Evolutionary conservation across 805 yeast genomes (phyloP).

Genomic region (Ogataea kodamae): DNA sequence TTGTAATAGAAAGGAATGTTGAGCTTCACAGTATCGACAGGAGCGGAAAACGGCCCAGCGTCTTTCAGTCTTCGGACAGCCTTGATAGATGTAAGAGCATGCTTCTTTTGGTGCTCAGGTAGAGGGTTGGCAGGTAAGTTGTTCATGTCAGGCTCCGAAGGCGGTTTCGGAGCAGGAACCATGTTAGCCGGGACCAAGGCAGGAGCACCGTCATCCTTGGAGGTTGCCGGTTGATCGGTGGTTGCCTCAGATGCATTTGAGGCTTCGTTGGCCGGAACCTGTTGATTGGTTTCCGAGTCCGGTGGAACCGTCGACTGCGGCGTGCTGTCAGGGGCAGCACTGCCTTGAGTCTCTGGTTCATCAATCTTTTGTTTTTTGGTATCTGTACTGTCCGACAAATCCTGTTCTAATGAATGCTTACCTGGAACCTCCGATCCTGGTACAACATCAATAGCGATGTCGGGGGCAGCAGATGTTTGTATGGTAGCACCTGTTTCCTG

Average conservation of each 20-base stretch:
- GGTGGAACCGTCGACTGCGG: too few relatives aligned
- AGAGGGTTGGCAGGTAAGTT: constrained; percentile 64
- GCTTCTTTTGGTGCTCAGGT: constrained; percentile 81
- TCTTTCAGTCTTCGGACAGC: constrained; percentile 89
- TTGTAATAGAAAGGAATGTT: constrained; percentile 90
- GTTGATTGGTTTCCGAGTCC: too few relatives aligned
- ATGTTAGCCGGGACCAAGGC: constrained; percentile 28
- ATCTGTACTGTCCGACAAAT: constrained; percentile 9
- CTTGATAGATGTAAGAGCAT: constrained; percentile 72
- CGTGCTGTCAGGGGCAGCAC: not conserved
- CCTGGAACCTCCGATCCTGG: constrained; percentile 9
- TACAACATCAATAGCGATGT: constrained; percentile 13
- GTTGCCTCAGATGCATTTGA: not conserved
- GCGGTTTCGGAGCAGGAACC: constrained; percentile 73
- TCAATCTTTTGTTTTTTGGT: constrained; percentile 13
- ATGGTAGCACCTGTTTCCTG: constrained; percentile 23
- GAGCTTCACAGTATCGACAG: constrained; percentile 85
- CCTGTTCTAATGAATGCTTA: constrained; percentile 13
- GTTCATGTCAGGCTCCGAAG: constrained; percentile 68
- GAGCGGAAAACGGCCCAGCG: constrained; percentile 83
- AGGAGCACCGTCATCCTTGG: constrained; percentile 16
- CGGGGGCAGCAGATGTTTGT: constrained; percentile 14
- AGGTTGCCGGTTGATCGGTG: not conserved
- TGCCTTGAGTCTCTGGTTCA: constrained; percentile 1
- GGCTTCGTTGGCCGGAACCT: too few relatives aligned